Conservation (phyloP, 2,329 filamentous ascomycete species). For the Cladophialophora immunda region DNA sequence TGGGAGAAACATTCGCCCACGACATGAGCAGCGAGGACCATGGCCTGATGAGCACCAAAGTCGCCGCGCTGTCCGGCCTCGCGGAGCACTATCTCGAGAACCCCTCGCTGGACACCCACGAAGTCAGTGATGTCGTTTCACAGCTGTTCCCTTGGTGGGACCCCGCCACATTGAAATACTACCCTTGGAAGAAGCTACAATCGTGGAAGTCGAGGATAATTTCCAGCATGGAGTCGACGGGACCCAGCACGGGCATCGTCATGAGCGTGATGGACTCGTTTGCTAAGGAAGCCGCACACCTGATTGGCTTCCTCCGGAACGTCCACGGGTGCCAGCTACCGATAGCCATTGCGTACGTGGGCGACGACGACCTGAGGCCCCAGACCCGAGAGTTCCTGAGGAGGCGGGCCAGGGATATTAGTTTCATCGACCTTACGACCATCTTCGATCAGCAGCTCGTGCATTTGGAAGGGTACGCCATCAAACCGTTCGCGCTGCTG, state of each 20-base stretch:
- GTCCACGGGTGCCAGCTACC: slow-evolving; percentile 33
- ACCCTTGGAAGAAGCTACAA: slow-evolving; percentile 16
- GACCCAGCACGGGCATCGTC: background rate
- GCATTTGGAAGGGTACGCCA: slow-evolving; percentile 32
- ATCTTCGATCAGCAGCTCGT: slow-evolving; percentile 23
- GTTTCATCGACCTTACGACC: slow-evolving; percentile 25
- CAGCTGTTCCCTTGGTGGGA: slow-evolving; percentile 24
- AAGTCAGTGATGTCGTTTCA: slow-evolving; percentile 5
- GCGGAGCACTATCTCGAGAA: slow-evolving; percentile 12
- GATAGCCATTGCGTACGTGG: slow-evolving; percentile 38
- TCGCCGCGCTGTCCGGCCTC: slow-evolving; percentile 14
- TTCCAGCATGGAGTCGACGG: background rate
- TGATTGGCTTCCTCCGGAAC: slow-evolving; percentile 34
- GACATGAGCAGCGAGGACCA: background rate
- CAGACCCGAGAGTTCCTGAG: slow-evolving; percentile 12
- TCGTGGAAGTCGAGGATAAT: background rate
- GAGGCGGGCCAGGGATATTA: slow-evolving; percentile 15
- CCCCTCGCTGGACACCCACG: background rate
- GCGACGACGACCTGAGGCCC: slow-evolving; percentile 29
- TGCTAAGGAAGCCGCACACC: slow-evolving; percentile 25
- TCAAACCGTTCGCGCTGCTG: slow-evolving; percentile 39
- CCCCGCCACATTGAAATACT: slow-evolving; percentile 8
- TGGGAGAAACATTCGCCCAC: background rate
- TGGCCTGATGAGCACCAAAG: slow-evolving; percentile 7
- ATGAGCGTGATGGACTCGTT: background rate